Percentiles rank a stretch among this genome's conserved stretches.
These are phyloP conservation scores for Alternaria alternata DNA, from an alignment of 2,329 filamentous ascomycete species.

Conservation along the genomic window DNA sequence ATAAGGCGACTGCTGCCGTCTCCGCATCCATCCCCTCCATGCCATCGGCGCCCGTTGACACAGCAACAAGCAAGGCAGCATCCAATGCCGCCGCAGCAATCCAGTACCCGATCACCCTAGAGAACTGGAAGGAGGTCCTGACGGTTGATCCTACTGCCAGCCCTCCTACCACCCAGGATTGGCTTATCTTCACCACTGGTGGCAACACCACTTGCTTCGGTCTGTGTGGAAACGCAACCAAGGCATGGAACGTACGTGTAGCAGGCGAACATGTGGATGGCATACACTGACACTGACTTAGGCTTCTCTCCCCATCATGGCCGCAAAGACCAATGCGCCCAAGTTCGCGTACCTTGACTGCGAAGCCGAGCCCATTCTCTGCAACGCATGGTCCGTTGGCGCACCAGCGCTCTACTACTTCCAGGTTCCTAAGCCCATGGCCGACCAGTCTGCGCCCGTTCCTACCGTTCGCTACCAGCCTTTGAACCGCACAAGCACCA, in stretches of 20 bases:
- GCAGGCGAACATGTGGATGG: not conserved
- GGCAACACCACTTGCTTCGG: conserved; percentile 82
- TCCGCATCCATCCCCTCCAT: conserved; percentile 59
- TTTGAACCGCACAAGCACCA: conserved; percentile 74
- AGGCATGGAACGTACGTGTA: conserved; percentile 62
- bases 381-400: conserved; percentile 74
- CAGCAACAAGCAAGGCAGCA: conserved; percentile 60
- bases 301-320: conserved; percentile 70
- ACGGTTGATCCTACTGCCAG: conserved; percentile 66
- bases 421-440: conserved; percentile 63
- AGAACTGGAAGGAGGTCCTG: conserved; percentile 76
- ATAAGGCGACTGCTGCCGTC: conserved; percentile 64
- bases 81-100: conserved; percentile 62
- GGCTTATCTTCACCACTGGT: conserved; percentile 77
- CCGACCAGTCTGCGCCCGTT: conserved; percentile 70
- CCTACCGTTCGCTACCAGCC: conserved; percentile 71
- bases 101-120: conserved; percentile 68
- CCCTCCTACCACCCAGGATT: conserved; percentile 71
- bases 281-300: conserved; percentile 40
- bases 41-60: conserved; percentile 52
- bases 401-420: conserved; percentile 73
- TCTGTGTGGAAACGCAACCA: conserved; percentile 69
- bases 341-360: conserved; percentile 77
- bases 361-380: conserved; percentile 76
- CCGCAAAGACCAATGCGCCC: conserved; percentile 67